Base-by-base conservation (phyloP, 257 asterid species). In the Echites panduratus region DNA sequence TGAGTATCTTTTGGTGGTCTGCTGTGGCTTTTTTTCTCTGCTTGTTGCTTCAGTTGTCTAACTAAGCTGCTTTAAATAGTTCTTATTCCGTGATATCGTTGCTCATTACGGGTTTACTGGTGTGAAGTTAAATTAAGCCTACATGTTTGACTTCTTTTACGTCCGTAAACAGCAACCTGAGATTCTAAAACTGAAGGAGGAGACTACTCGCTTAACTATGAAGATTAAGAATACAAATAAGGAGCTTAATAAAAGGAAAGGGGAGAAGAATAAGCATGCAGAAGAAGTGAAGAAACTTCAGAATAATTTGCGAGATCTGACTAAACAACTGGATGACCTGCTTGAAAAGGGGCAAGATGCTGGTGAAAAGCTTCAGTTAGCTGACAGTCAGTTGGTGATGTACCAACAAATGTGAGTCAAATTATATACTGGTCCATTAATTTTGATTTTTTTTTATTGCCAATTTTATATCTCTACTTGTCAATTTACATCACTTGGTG, bases 321-420 rank as follows among this genome's bases (percentile, higher is more conserved):
- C 90, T 12, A 87, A 83, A 85, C 94, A 90, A 84, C 89, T 95
- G 82, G 90, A 95, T 66, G 89, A 86, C 35, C 79, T 92, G 86
- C 93, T 90, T 66, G 89, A 85, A 71, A 90, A 89, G 86, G 84
- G 90, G 71, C 88, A 85, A 76, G 93, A 84, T 79, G 92, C 92
- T 68, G 96, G 96, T 74, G 98, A 90, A 75, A 95, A 87, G 77
- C 90, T 90, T 84, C 96, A 95, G 83, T 83, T 95, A 72, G 96
- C 89, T 81, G 99, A 92, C 89, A 92, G 93, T 88, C 91, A 95
- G 77, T 82, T 95, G 86, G 96, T 81, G 91, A 89, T 93, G 32
- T 95, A 95, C 85, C 98, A 92, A 78, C 89, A 80, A 77, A 87
- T 95, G 99, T 95, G 82, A 87, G 95, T 83, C 71, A 19, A 56